Percentiles rank a stretch among this genome's conserved stretches.
phyloP scores from a whole-genome alignment of 495 filamentous ascomycete species.

The Oidiodendron maius region DNA sequence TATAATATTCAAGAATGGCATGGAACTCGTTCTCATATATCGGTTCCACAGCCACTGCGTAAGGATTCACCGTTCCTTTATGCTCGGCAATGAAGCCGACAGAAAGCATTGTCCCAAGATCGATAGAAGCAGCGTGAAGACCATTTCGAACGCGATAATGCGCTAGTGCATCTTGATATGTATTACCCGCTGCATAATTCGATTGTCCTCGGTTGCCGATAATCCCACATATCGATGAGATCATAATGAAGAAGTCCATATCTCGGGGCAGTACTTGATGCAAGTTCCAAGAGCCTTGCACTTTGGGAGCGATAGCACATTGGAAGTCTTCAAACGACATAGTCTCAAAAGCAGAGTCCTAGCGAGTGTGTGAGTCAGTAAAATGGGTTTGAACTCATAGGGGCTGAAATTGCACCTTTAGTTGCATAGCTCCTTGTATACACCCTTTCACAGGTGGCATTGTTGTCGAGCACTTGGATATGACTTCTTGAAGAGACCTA shows the following conservation, averaged over 20 bases:
- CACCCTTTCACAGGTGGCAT: conserved; percentile 50
- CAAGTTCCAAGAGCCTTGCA: conserved; percentile 49
- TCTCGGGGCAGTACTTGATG: conserved; percentile 40
- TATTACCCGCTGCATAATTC: conserved; percentile 57
- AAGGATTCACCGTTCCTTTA: conserved; percentile 39
- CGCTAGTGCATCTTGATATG: conserved; percentile 48
- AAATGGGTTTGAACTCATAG: conserved; percentile 1
- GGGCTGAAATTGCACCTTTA: conserved; percentile 29
- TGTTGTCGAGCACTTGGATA: conserved; percentile 10
- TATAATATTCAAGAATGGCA: conserved; percentile 39
- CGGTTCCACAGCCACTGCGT: conserved; percentile 45
- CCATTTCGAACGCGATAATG: conserved; percentile 37
- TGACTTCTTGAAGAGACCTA: conserved; percentile 29
- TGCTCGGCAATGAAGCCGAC: conserved; percentile 23
- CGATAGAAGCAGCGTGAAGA: conserved; percentile 40
- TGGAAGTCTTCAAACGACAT: conserved; percentile 44
- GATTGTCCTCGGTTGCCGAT: conserved; percentile 53
- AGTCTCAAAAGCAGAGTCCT: conserved; percentile 49
- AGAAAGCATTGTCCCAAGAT: conserved; percentile 38
- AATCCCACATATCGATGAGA: conserved; percentile 54
- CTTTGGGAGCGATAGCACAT: conserved; percentile 44
- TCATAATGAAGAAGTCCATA: conserved; percentile 62
- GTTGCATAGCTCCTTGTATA: conserved; percentile 27
- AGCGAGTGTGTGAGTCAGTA: not conserved
- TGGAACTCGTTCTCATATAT: conserved; percentile 45